Evolutionary conservation across 495 filamentous ascomycete genomes (phyloP), one percentile per base, ranked within the genome.

Genomic region (Podospora pseudopauciseta): DNA sequence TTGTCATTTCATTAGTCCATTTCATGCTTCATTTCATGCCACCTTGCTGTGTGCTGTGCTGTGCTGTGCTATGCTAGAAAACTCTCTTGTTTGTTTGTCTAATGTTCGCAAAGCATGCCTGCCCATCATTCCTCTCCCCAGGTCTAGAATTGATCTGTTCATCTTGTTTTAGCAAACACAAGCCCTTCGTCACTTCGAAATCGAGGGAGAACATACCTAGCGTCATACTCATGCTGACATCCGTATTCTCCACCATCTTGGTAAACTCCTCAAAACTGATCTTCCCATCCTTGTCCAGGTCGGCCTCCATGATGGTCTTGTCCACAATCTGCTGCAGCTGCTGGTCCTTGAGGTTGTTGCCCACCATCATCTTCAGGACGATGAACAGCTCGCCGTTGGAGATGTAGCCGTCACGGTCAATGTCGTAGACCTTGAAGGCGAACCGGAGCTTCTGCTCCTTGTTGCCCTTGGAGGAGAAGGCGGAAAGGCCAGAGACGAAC

Each of bases 361-460:
- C 95, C 69, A 99, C 95, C 95, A 99, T 99, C 95, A 99, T 99
- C 89, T 99, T 99, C 71, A 99, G 84, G 74, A 99, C 95, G 76
- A 99, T 97, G 79, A 98, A 99, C 57, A 99, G 85, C 83, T 99
- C 95, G 68, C 95, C 95, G 80, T 99, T 99, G 82, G 91, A 95
- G 73, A 99, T 99, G 80, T 92, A 99, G 5, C 96, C 95, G 81
- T 99, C 95, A 32, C 95, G 90, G 82, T 99, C 95, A 72, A 99
- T 98, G 78, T 99, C 95, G 83, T 99, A 99, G 60, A 99, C 95
- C 80, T 97, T 96, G 87, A 99, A 99, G 58, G 95, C 95, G 77
- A 99, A 99, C 30, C 86, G 89, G 67, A 98, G 86, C 82, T 99
- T 99, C 81, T 99, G 94, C 79, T 97, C 92, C 84, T 99, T 97